Evolutionary conservation across 2,329 filamentous ascomycete genomes (phyloP), one percentile per base, ranked within the genome.

Genomic region (Penicillium thymicola): DNA sequence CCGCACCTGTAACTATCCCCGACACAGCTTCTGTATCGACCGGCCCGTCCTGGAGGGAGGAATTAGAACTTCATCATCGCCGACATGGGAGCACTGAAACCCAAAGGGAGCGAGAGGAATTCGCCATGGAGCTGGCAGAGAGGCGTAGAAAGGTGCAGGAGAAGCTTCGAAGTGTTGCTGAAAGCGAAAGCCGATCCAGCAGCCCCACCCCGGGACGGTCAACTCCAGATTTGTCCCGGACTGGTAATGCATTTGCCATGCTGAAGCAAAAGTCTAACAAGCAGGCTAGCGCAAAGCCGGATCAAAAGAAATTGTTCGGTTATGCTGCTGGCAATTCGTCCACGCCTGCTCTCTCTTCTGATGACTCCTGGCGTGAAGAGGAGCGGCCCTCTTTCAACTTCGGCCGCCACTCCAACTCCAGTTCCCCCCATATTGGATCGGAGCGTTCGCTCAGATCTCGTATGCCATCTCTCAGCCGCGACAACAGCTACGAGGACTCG

Each of bases 121-220:
- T 81, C 54, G 78, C 73, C 9, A 75, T 74, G 36, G 79, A 81
- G 59, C 68, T 81, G 16, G 78, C 79, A 1, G 76, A 80, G 64
- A 70, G 79, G 50, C 73, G 78, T 50, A 70, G 72, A 49, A 76
- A 70, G 54, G 78, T 81, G 44, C 77, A 80, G 60, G 78, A 80
- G 59, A 79, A 79, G 57, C 62, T 81, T 21, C 74, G 72, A 53
- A 75, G 68, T 41, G 73, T 76, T 37, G 72, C 70, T 10, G 77
- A 78, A 42, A 71, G 59, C 50, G 75, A 76, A 49, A 78, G 75
- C 55, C 67, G 77, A 50, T 76, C 78, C 4, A 70, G 66, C 38
- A 79, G 77, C 58, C 76, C 78, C n/a, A 69, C 64, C 5, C 69
- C 73, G 34, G 70, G 70, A 44, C 63, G 67, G 13, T 64, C 71